Conservation (phyloP, 345 rosid species). For the Eucalyptus tenuipes region DNA sequence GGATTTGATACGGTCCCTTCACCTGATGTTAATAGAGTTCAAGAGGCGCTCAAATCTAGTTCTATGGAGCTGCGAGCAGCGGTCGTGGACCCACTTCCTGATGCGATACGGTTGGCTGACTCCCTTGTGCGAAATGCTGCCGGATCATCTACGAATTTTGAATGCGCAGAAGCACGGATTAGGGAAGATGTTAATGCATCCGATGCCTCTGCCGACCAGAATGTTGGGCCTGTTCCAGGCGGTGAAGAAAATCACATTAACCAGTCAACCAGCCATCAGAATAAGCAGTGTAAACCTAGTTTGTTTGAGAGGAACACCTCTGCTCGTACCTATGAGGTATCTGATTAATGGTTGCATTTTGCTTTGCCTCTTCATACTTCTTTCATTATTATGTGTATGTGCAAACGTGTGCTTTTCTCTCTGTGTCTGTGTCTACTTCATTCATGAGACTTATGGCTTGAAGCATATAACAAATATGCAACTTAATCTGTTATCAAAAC, state of each 20-base stretch:
- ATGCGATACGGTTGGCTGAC: slow-evolving; percentile 18
- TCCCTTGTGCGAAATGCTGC: slow-evolving; percentile 2
- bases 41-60: slow-evolving; percentile 28
- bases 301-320: slow-evolving; percentile 44
- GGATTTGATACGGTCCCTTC: neutral
- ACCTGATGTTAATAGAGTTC: slow-evolving; percentile 17
- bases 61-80: slow-evolving; percentile 20
- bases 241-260: neutral
- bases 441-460: neutral
- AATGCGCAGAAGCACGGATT: neutral
- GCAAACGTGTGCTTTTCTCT: neutral
- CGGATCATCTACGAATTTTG: neutral
- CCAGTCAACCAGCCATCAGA: neutral
- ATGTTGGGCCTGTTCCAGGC: neutral
- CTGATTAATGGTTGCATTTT: neutral
- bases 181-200: neutral
- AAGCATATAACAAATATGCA: neutral
- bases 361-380: neutral
- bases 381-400: neutral
- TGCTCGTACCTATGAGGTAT: slow-evolving; percentile 38
- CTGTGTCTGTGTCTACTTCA: neutral
- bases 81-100: slow-evolving; percentile 44
- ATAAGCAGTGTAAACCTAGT: slow-evolving; percentile 6
- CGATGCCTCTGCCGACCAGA: neutral
- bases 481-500: neutral